Evolutionary conservation across 2,329 filamentous ascomycete species (phyloP).

Genomic region (Amauroascus niger): DNA sequence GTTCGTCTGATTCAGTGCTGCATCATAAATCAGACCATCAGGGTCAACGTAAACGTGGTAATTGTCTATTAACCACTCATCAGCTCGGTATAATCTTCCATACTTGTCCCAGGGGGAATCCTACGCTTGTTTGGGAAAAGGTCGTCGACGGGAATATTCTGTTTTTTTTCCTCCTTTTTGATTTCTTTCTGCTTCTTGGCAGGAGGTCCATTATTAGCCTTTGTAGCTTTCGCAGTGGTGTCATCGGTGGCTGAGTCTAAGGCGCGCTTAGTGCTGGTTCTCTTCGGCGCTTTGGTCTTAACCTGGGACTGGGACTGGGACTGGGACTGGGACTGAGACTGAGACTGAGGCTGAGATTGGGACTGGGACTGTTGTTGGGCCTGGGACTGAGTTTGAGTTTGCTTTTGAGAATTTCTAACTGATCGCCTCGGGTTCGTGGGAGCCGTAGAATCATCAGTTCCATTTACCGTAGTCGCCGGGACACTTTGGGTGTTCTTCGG

Average conservation of each 20-base stretch:
- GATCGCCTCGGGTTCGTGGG: conserved; percentile 13
- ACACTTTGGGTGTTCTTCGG: conserved; percentile 16
- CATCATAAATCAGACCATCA: conserved; percentile 62
- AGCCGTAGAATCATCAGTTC: conserved; percentile 8
- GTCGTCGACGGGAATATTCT: conserved; percentile 43
- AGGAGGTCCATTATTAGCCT: conserved; percentile 20
- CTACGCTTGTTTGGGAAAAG: conserved; percentile 27
- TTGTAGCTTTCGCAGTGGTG: conserved; percentile 19
- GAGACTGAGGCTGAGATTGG: conserved; percentile 11
- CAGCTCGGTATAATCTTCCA: neutral
- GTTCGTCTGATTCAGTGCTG: conserved; percentile 69
- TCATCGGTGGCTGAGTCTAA: conserved; percentile 14
- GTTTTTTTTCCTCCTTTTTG: conserved; percentile 26
- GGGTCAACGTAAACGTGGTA: conserved; percentile 55
- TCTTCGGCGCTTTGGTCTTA: conserved; percentile 26
- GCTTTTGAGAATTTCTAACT: conserved; percentile 6
- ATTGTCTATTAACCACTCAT: conserved; percentile 9
- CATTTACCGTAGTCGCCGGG: neutral
- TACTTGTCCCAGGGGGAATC: neutral
- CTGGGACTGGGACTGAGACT: conserved; percentile 11
- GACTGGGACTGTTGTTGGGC: neutral
- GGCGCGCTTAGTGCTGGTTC: conserved; percentile 24
- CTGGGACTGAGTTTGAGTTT: conserved; percentile 7
- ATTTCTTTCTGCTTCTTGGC: conserved; percentile 36
- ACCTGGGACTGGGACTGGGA: conserved; percentile 2